These are phyloP conservation scores for Mediolabrus comicus DNA, from an alignment of 108 stramenopile species.

Conservation along the genomic window DNA sequence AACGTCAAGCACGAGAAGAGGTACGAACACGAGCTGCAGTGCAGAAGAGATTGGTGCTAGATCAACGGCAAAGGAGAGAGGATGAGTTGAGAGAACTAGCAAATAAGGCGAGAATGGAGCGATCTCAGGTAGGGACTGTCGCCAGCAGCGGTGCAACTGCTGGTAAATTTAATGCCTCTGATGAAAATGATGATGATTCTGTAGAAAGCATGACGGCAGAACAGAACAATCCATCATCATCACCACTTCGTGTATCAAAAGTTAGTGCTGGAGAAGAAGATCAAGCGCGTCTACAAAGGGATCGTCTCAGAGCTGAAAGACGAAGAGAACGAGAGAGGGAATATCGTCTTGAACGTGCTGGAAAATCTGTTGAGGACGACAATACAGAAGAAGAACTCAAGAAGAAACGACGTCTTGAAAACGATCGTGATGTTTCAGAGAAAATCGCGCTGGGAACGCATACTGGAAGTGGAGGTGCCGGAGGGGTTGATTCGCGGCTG, in stretches of 20 bases:
- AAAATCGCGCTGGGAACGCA: constrained; percentile 97
- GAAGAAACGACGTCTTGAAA: constrained; percentile 87
- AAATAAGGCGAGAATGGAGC: constrained; percentile 87
- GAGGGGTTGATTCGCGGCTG: constrained; percentile 91
- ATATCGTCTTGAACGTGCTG: constrained; percentile 85
- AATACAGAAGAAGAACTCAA: constrained; percentile 48
- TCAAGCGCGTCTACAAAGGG: constrained; percentile 86
- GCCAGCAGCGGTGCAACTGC: neutral
- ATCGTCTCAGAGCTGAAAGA: constrained; percentile 88
- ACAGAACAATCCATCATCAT: neutral
- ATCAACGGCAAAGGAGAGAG: constrained; percentile 90
- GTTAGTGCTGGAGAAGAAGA: constrained; percentile 41
- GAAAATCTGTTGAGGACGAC: constrained; percentile 42
- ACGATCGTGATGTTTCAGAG: constrained; percentile 97
- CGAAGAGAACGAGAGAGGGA: constrained; percentile 93
- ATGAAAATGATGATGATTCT: constrained; percentile 45
- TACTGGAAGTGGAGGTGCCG: constrained; percentile 76
- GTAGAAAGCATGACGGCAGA: constrained; percentile 20
- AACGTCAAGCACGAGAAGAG: constrained; percentile 94
- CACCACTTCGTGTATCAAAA: neutral
- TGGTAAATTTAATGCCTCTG: constrained; percentile 4
- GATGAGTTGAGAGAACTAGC: constrained; percentile 93
- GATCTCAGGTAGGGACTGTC: constrained; percentile 15
- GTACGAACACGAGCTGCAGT: constrained; percentile 89
- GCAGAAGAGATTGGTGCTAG: constrained; percentile 82